Evolutionary conservation across 768 basidiomycete genomes (phyloP).

Genomic region (Mycena vulgaris): DNA sequence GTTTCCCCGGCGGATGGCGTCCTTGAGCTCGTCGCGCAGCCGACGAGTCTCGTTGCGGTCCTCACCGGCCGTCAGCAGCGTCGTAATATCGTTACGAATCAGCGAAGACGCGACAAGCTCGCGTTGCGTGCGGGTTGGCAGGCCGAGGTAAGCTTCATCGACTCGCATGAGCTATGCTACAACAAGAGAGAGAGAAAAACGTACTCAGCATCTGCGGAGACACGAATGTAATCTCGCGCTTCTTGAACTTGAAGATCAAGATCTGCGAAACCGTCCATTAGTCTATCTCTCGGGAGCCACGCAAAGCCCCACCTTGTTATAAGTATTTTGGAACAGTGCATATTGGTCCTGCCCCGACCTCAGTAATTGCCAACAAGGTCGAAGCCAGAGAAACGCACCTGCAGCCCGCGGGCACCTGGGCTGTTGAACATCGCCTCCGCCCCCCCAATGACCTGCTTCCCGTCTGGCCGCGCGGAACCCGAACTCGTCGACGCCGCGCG

Average conservation of each 20-base stretch:
- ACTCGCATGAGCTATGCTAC: neutral
- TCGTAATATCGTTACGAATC: slow-evolving; percentile 29
- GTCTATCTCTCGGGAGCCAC: too few relatives aligned
- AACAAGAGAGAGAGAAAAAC: neutral
- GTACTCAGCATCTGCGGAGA: slow-evolving; percentile 36
- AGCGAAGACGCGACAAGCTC: slow-evolving; percentile 32
- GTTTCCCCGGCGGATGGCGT: slow-evolving; percentile 17
- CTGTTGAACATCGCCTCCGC: slow-evolving; percentile 37
- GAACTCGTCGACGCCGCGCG: neutral
- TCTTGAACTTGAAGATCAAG: slow-evolving; percentile 36
- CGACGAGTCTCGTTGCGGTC: slow-evolving; percentile 30
- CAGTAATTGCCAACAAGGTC: neutral
- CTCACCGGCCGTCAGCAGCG: slow-evolving; percentile 30
- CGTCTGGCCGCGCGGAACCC: slow-evolving; percentile 1
- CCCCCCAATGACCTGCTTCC: slow-evolving; percentile 35
- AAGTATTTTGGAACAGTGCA: slow-evolving; percentile 35
- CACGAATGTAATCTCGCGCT: slow-evolving; percentile 40
- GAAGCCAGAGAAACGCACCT: slow-evolving; percentile 1
- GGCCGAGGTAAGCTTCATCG: slow-evolving; percentile 23
- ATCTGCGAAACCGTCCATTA: slow-evolving; percentile 9
- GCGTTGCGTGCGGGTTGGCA: slow-evolving; percentile 33
- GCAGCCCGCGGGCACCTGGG: slow-evolving; percentile 14
- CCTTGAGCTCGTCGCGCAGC: slow-evolving; percentile 33
- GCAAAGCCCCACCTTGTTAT: slow-evolving; percentile 30
- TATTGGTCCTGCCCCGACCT: slow-evolving; percentile 26